phyloP scores from a whole-genome alignment of 192 early-diverging fungal genomes.

The Coemansia asiatica region DNA sequence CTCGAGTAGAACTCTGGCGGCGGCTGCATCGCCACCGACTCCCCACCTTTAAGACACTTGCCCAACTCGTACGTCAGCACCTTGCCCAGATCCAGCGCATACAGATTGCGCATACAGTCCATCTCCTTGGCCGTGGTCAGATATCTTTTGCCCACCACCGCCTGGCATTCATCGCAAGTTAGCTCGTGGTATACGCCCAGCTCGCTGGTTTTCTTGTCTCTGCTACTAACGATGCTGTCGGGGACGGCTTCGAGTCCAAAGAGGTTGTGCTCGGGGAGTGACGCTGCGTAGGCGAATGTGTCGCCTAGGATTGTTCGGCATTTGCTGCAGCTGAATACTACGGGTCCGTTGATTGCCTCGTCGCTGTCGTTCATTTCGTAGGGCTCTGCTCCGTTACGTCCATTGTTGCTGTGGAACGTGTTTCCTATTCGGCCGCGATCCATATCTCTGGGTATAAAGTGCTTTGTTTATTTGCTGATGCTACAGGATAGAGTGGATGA shows the following conservation, averaged over 20 bases:
- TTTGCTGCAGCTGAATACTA: slow-evolving; percentile 50
- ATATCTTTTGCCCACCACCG: slow-evolving; percentile 31
- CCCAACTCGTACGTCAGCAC: slow-evolving; percentile 51
- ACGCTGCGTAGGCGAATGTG: slow-evolving; percentile 48
- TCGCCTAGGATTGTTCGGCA: slow-evolving; percentile 53
- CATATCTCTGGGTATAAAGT: too few relatives aligned
- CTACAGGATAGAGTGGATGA: background rate
- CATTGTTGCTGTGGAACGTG: background rate
- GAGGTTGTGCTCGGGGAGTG: slow-evolving; percentile 41
- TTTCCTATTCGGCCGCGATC: slow-evolving; percentile 12
- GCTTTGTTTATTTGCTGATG: too few relatives aligned
- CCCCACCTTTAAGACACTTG: slow-evolving; percentile 30
- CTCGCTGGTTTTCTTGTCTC: slow-evolving; percentile 31
- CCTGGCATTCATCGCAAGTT: slow-evolving; percentile 38
- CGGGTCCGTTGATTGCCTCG: slow-evolving; percentile 42
- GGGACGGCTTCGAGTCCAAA: slow-evolving; percentile 45
- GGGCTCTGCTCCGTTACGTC: background rate
- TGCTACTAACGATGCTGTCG: slow-evolving; percentile 26
- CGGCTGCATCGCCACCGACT: slow-evolving; percentile 8
- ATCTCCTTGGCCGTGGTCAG: slow-evolving; percentile 37
- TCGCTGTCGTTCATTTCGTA: slow-evolving; percentile 14
- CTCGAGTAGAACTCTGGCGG: slow-evolving; percentile 48
- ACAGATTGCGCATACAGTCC: slow-evolving; percentile 33
- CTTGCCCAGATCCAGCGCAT: slow-evolving; percentile 37
- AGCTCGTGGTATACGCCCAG: slow-evolving; percentile 44